Evolutionary conservation across 768 basidiomycete species (phyloP), one percentile per base, ranked within the genome.

Genomic region (Porphyrellus cyaneotinctus): DNA sequence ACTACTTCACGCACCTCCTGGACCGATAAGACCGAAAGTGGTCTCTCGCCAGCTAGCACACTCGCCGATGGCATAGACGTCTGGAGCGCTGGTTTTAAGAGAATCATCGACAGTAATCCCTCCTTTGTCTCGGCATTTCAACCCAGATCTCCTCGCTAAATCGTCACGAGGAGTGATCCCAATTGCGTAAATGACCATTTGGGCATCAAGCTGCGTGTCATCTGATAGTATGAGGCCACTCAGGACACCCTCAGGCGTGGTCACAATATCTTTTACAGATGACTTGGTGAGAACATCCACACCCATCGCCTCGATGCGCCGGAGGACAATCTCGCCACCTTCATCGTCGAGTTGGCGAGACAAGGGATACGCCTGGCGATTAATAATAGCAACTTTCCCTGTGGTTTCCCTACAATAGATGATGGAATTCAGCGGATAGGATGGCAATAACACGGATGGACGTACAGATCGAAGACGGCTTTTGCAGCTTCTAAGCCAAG

Each of bases 401-500:
- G 82, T 70, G 1, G 72, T 71, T 22, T 68, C 58, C 18, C 59
- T 60, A 15, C 12, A 52, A 39, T 35, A 35, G 35, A 37, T 33
- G 4, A 23, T 17, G 31, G 15, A 23, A 20, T 4, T 53, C 8
- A 37, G n/a, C 24, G 17, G 13, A 18, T 2, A 9, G 26, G 32
- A 24, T 31, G 35, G 6, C 18, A 22, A 11, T n/a, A 9, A 15
- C 6, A 33, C 6, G 4, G 24, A 33, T 7, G 33, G 32, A 64
- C 67, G 18, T 47, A 68, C 61, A 86, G 69, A 64, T 88, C 87
- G 58, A 80, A 79, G 8, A 80, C 74, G 0, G 85, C 87, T 61
- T 88, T 88, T 4, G 86, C 87, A 3, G 87, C 85, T 68, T 88
- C 87, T 30, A 89, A 70, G 12, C 86, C 87, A 17, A 88, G 76